Conservation (phyloP, 1,139 yeast genomes). For the Pichia sp. region DNA sequence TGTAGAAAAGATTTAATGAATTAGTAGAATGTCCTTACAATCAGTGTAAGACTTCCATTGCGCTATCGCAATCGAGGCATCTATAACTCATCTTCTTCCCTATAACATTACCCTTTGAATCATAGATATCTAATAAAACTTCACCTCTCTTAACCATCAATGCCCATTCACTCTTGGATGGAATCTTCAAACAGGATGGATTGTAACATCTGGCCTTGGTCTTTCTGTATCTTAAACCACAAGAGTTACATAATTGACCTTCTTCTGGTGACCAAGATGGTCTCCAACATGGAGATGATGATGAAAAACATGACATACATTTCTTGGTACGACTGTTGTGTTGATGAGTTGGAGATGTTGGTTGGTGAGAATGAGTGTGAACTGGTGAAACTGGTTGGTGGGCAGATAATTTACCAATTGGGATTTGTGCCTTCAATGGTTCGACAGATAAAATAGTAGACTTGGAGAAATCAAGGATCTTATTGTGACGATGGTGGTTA, state of each 20-base stretch:
- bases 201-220: conserved; percentile 90
- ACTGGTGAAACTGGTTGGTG: conserved; percentile 1
- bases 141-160: conserved; percentile 76
- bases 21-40: neutral
- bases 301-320: conserved; percentile 90
- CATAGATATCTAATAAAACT: conserved; percentile 28
- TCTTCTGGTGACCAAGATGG: conserved; percentile 86
- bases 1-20: neutral
- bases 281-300: conserved; percentile 97
- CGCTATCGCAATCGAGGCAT: conserved; percentile 71
- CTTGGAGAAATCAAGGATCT: conserved; percentile 2
- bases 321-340: conserved; percentile 38
- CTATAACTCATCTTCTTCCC: conserved; percentile 38
- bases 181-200: conserved; percentile 75
- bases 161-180: conserved; percentile 96
- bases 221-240: conserved; percentile 93
- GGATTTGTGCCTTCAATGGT: conserved; percentile 6
- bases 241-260: conserved; percentile 94
- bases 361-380: conserved; percentile 7
- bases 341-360: conserved; percentile 4
- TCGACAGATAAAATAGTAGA: neutral
- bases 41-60: conserved; percentile 42
- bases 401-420: neutral
- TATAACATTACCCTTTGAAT: conserved; percentile 10
- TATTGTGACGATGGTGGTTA: neutral